These are phyloP conservation scores for Pseudogymnoascus sp. DNA, from an alignment of 2,329 filamentous ascomycete genomes.

Conservation along the genomic window DNA sequence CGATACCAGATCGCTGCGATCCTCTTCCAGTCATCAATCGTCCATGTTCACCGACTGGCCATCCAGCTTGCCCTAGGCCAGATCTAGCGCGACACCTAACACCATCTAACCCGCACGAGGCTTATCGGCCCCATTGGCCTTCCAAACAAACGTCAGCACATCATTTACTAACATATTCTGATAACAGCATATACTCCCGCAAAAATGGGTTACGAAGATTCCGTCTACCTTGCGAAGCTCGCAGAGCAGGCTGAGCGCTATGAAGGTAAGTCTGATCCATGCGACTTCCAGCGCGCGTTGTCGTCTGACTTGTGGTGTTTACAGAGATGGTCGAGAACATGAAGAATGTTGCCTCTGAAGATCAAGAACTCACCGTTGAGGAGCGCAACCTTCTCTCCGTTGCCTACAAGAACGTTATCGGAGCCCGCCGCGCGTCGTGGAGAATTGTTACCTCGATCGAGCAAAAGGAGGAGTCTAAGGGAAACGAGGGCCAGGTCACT, in stretches of 20 bases:
- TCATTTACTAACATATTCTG: slow-evolving; percentile 7
- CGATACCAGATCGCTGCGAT: background rate
- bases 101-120: background rate
- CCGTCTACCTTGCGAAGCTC: slow-evolving; percentile 99
- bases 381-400: slow-evolving; percentile 98
- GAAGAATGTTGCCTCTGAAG: slow-evolving; percentile 92
- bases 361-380: slow-evolving; percentile 80
- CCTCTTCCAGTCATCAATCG: background rate
- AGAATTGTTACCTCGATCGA: slow-evolving; percentile 99
- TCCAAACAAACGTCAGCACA: slow-evolving; percentile 5
- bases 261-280: slow-evolving; percentile 65
- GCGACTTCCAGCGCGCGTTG: background rate
- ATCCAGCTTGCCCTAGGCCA: slow-evolving; percentile 1
- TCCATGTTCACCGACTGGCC: background rate
- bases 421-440: slow-evolving; percentile 96
- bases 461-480: slow-evolving; percentile 99
- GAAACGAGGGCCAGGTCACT: slow-evolving; percentile 85
- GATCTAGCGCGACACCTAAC: slow-evolving; percentile 8
- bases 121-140: slow-evolving; percentile 4
- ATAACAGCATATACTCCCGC: slow-evolving; percentile 27
- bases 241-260: slow-evolving; percentile 99
- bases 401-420: slow-evolving; percentile 99
- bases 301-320: slow-evolving; percentile 10
- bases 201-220: slow-evolving; percentile 99
- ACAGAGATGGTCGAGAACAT: slow-evolving; percentile 99